Conservation (phyloP, 2,329 filamentous ascomycete genomes). For the Penicillium sp. region DNA sequence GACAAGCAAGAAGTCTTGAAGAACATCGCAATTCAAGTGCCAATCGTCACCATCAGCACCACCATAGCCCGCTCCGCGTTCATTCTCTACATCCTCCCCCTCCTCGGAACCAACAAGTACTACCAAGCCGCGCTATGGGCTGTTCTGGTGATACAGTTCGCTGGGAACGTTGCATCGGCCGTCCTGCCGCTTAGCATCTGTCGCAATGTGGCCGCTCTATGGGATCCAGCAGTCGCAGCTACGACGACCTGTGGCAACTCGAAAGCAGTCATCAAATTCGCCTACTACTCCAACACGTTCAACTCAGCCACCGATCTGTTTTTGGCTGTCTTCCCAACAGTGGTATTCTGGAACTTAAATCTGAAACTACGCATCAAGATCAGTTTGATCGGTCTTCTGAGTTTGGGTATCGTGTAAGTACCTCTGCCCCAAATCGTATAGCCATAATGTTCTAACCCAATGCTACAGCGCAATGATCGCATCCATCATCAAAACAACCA, state of each 20-base stretch:
- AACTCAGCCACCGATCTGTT: conserved; percentile 33
- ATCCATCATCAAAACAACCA: conserved; percentile 36
- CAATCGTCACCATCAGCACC: conserved; percentile 32
- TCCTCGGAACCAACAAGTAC: conserved; percentile 27
- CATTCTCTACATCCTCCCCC: conserved; percentile 29
- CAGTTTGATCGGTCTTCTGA: conserved; percentile 29
- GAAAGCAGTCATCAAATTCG: conserved; percentile 26
- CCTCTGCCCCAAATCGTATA: background rate
- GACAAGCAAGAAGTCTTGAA: conserved; percentile 27
- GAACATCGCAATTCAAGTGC: conserved; percentile 30
- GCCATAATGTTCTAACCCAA: conserved; percentile 1
- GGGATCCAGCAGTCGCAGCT: conserved; percentile 22
- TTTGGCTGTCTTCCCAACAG: conserved; percentile 31
- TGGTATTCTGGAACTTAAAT: conserved; percentile 34
- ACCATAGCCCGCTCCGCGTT: conserved; percentile 32
- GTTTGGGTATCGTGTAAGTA: conserved; percentile 31
- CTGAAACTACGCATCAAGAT: conserved; percentile 31
- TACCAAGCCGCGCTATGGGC: conserved; percentile 27
- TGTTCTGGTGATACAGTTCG: conserved; percentile 25
- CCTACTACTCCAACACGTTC: conserved; percentile 33
- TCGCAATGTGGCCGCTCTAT: conserved; percentile 24
- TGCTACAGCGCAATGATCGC: conserved; percentile 30
- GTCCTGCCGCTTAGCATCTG: conserved; percentile 33
- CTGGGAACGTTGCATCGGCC: conserved; percentile 28
- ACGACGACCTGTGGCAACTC: conserved; percentile 28